Percentiles rank a stretch among this genome's conserved stretches.
phyloP scores from a whole-genome alignment of 306 rosid species.

The Lathyrus oleraceus region DNA sequence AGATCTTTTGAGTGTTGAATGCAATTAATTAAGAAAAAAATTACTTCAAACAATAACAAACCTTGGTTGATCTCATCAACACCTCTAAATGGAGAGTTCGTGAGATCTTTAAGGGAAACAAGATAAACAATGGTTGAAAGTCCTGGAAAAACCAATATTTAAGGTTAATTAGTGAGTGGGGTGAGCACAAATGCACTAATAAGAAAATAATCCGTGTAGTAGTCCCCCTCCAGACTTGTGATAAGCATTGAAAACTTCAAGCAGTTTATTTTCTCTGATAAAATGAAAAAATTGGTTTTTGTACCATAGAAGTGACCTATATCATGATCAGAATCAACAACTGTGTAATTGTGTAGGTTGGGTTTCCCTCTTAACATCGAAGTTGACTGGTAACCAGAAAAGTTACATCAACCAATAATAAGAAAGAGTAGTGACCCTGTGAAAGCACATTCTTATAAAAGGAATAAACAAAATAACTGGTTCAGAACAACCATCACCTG shows the following conservation, averaged over 20 bases:
- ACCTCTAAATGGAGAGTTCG: slow-evolving; percentile 94
- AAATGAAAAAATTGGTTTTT: too few species aligned
- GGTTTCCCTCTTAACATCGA: slow-evolving; percentile 13
- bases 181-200: too few species aligned
- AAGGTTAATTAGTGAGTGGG: too few species aligned
- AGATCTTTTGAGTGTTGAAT: slow-evolving; percentile 7
- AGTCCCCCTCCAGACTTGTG: too few species aligned
- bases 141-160: too few species aligned
- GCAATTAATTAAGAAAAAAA: slow-evolving; percentile 27
- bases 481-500: slow-evolving; percentile 58
- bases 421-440: slow-evolving; percentile 2
- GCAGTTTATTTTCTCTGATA: too few species aligned
- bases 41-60: slow-evolving; percentile 39
- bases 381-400: background rate
- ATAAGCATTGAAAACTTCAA: too few species aligned
- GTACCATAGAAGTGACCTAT: too few species aligned
- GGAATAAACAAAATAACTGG: background rate
- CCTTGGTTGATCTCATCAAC: slow-evolving; percentile 99
- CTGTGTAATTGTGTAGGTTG: too few species aligned
- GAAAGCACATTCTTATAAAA: slow-evolving; percentile 14
- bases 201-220: too few species aligned
- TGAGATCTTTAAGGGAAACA: slow-evolving; percentile 96
- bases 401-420: slow-evolving; percentile 2
- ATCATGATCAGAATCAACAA: too few species aligned
- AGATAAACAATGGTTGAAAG: too few species aligned